Base-by-base conservation (phyloP, 768 basidiomycete genomes). In the Leucocoprinus birnbaumii region DNA sequence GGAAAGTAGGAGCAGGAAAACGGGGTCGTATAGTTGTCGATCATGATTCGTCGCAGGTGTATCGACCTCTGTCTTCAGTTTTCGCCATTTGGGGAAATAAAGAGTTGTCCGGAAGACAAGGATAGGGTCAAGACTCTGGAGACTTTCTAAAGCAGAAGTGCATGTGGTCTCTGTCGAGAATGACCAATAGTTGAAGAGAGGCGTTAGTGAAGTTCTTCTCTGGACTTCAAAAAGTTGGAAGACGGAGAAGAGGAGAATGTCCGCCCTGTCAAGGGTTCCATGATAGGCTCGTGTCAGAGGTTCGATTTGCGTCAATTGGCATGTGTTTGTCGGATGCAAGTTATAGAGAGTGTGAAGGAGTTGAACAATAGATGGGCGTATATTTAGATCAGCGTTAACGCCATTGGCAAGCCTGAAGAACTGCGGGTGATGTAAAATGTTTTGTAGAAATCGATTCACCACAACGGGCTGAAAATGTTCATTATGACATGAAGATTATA, bases 261-360 rank as follows among this genome's bases (percentile, higher is more conserved):
- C 95, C 1, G 87, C 60, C 1, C 58, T 47, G 0, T 84, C 80
- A n/a, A 89, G 66, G 0, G 89, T 89, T 1, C 89, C 95, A 8
- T 79, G 70, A 65, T 98, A 98, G 1, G 94, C 71, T 18, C 71
- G 72, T 42, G 89, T 68, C 34, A 98, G 74, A 1, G 91, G 91
- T 44, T 90, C 85, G 42, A 95, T 71, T 59, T 95, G 91, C 2
- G 82, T 87, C 9, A 86, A 78, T 65, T 96, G 95, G 63, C 91
- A 95, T 2, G 93, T 88, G 61, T 92, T 92, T 11, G 76, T 69
- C 0, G 94, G 91, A 63, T 94, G 86, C 13, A 86, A 76, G 53
- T 79, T 68, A 73, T 95, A 97, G 1, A 96, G 74, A 2, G 71
- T 68, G 43, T 83, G 75, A 3, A 95, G 69, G 1, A 91, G 68